phyloP scores from a whole-genome alignment of 2,329 filamentous ascomycete genomes.

The Ophiostoma fasciatum region DNA sequence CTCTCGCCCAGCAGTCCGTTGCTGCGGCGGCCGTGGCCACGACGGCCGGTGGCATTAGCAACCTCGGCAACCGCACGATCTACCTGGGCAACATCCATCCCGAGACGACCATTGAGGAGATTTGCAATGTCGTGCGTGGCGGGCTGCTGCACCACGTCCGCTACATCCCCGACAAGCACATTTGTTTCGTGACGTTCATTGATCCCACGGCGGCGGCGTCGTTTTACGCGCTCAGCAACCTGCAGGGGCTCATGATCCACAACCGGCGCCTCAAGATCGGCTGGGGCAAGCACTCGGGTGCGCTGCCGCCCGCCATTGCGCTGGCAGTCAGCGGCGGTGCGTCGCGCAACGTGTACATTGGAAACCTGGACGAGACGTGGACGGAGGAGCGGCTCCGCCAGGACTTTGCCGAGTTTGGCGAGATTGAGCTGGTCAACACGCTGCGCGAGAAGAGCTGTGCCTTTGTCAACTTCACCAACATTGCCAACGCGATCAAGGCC shows the following conservation, averaged over 20 bases:
- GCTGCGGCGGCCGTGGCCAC: constrained; percentile 93
- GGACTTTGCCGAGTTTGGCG: constrained; percentile 93
- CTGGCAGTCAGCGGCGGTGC: constrained; percentile 91
- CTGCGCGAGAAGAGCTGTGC: constrained; percentile 97
- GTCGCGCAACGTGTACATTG: constrained; percentile 96
- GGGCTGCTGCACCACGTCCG: constrained; percentile 94
- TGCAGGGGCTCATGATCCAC: constrained; percentile 98
- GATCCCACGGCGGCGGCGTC: constrained; percentile 94
- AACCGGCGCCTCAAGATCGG: constrained; percentile 96
- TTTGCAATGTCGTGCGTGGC: constrained; percentile 95
- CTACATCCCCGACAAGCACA: constrained; percentile 99
- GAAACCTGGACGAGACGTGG: constrained; percentile 95
- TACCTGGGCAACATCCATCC: constrained; percentile 98
- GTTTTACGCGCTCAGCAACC: constrained; percentile 93
- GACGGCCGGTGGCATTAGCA: constrained; percentile 91
- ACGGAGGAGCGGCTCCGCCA: constrained; percentile 89
- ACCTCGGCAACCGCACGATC: constrained; percentile 91
- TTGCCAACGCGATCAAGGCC: constrained; percentile 98
- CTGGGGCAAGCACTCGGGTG: constrained; percentile 98
- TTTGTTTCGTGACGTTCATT: constrained; percentile 99
- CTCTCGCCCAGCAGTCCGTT: constrained; percentile 91
- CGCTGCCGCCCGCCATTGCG: constrained; percentile 87
- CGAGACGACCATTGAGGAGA: constrained; percentile 97
- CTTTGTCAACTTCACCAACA: constrained; percentile 99
- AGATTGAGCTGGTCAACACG: constrained; percentile 95